phyloP scores from a whole-genome alignment of 164 flowering plant genomes.

The Houttuynia cordata region DNA sequence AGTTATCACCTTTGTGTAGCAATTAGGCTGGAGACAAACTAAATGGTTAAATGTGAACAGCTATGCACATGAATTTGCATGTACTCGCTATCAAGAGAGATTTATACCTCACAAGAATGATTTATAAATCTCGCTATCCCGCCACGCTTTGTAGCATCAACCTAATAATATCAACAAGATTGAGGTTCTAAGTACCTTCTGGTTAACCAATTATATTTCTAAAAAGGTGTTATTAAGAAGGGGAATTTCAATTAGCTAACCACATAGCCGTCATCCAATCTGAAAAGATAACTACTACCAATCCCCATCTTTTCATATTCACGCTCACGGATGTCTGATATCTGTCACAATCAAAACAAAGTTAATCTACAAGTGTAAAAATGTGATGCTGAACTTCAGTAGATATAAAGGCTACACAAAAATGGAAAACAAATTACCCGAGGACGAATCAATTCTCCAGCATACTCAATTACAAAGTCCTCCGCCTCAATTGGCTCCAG shows the following conservation, averaged over 20 bases:
- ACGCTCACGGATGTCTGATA: conserved; percentile 93
- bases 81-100: too few relatives aligned
- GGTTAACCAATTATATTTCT: not conserved
- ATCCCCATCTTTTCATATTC: conserved; percentile 96
- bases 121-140: conserved; percentile 96
- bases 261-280: conserved; percentile 99
- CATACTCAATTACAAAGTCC: conserved; percentile 98
- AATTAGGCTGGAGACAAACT: conserved; percentile 64
- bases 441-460: conserved; percentile 89
- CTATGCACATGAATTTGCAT: not conserved
- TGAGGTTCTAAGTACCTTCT: not conserved
- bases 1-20: conserved; percentile 88
- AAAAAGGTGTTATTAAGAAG: not conserved
- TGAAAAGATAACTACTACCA: conserved; percentile 97
- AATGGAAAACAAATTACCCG: conserved; percentile 36
- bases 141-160: conserved; percentile 99
- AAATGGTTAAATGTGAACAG: not conserved
- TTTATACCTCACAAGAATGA: conserved; percentile 91
- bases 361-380: not conserved
- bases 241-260: conserved; percentile 29
- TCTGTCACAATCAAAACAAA: conserved; percentile 22
- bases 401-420: not conserved
- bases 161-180: conserved; percentile 29
- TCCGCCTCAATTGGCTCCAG: conserved; percentile 94
- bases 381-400: not conserved